These are phyloP conservation scores for Cudoniella acicularis DNA, from an alignment of 495 filamentous ascomycete genomes.

Conservation along the genomic window DNA sequence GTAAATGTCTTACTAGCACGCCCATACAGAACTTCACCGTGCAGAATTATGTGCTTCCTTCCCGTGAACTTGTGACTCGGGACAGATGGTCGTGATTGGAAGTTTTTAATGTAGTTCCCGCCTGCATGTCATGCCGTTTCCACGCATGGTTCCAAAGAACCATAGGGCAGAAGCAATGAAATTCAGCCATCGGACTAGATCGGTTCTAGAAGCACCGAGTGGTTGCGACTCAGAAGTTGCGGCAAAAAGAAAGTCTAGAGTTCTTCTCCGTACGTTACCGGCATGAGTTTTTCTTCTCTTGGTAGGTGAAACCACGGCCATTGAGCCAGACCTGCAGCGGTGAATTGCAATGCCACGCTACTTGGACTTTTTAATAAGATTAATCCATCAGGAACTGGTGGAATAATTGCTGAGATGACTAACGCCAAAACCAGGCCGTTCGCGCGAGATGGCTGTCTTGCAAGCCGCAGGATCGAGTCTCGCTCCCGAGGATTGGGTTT, in stretches of 20 bases:
- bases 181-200: background rate
- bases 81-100: background rate
- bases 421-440: background rate
- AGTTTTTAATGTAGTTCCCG: background rate
- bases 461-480: background rate
- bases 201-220: background rate
- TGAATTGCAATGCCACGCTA: background rate
- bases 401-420: background rate
- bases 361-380: background rate
- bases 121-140: background rate
- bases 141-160: background rate
- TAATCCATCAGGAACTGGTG: background rate
- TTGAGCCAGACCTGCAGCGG: too few relatives aligned
- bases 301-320: too few relatives aligned
- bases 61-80: background rate
- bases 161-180: background rate
- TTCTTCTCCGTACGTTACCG: background rate
- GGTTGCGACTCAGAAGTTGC: too few relatives aligned
- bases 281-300: too few relatives aligned
- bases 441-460: background rate
- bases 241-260: background rate
- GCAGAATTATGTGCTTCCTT: background rate
- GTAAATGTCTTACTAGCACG: too few relatives aligned
- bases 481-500: background rate
- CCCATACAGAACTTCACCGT: background rate